Conservation (phyloP, 2,329 filamentous ascomycete genomes). For the Penicillium digitatum region DNA sequence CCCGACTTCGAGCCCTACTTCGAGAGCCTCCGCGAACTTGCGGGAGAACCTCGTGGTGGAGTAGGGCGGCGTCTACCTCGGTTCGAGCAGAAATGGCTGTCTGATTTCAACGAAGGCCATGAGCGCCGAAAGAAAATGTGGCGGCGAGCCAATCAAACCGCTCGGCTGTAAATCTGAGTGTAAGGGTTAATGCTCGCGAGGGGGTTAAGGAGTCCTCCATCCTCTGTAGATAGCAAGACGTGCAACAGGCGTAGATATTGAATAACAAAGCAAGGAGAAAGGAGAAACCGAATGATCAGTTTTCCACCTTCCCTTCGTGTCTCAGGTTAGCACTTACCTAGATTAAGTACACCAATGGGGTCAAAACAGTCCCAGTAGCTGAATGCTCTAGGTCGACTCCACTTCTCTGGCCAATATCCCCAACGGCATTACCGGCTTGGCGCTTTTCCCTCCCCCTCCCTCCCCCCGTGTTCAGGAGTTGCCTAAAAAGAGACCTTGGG, state of each 20-base stretch:
- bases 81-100: constrained; percentile 43
- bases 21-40: constrained; percentile 47
- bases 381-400: not conserved
- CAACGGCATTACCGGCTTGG: not conserved
- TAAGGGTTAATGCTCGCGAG: not conserved
- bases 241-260: not conserved
- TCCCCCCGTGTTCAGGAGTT: not conserved
- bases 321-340: not conserved
- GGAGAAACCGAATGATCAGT: not conserved
- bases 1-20: constrained; percentile 65
- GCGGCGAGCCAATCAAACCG: constrained; percentile 48
- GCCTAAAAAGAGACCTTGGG: not conserved
- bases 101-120: constrained; percentile 52
- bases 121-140: constrained; percentile 57
- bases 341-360: not conserved
- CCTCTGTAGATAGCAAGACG: not conserved
- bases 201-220: not conserved
- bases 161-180: constrained; percentile 1
- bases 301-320: not conserved
- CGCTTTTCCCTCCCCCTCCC: too few species aligned
- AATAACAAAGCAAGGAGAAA: constrained; percentile 2
- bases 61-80: constrained; percentile 40
- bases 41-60: constrained; percentile 42
- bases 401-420: not conserved
- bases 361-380: not conserved